A percentile compares a stretch with the other conserved stretches of the same genome.
These are phyloP conservation scores for Pulveroboletus sp. DNA, from an alignment of 768 basidiomycete species.

Conservation along the genomic window DNA sequence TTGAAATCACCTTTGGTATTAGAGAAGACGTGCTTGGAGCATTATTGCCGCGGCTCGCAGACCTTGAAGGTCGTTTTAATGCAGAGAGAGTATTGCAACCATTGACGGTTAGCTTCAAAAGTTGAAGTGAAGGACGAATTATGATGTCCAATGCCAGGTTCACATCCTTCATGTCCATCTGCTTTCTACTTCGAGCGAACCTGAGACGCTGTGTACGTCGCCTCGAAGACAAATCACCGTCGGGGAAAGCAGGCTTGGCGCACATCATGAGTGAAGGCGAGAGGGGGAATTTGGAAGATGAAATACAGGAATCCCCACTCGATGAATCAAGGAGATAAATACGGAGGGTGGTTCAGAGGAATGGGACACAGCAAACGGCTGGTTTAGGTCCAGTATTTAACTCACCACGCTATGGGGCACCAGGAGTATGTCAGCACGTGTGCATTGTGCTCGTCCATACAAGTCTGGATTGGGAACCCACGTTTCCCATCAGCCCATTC, in stretches of 20 bases:
- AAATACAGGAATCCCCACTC: not conserved
- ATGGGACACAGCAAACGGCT: constrained; percentile 2
- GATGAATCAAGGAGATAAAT: constrained; percentile 7
- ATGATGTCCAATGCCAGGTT: constrained; percentile 19
- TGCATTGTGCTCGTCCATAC: constrained; percentile 24
- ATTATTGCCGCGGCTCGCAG: constrained; percentile 1
- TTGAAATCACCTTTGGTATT: constrained; percentile 17
- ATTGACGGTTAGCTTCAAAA: constrained; percentile 19
- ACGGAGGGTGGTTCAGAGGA: not conserved
- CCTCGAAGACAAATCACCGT: constrained; percentile 7
- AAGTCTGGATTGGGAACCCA: constrained; percentile 13
- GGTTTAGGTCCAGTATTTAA: constrained; percentile 25
- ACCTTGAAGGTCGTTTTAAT: constrained; percentile 10
- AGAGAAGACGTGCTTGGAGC: constrained; percentile 7
- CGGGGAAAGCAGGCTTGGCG: constrained; percentile 1
- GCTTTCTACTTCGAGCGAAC: constrained; percentile 12
- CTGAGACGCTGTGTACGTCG: constrained; percentile 8
- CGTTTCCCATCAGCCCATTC: constrained; percentile 14
- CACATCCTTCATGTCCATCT: constrained; percentile 15
- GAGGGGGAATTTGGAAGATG: not conserved
- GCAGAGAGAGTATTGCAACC: constrained; percentile 1
- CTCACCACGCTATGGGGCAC: constrained; percentile 9
- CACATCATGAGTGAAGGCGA: constrained; percentile 9
- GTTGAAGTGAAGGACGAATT: constrained; percentile 20
- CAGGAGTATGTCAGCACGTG: constrained; percentile 7